A percentile compares a stretch with the other conserved stretches of the same genome.
Evolutionary conservation across 2,329 filamentous ascomycete genomes (phyloP).

Genomic region (Phaeosphaeria sp.): DNA sequence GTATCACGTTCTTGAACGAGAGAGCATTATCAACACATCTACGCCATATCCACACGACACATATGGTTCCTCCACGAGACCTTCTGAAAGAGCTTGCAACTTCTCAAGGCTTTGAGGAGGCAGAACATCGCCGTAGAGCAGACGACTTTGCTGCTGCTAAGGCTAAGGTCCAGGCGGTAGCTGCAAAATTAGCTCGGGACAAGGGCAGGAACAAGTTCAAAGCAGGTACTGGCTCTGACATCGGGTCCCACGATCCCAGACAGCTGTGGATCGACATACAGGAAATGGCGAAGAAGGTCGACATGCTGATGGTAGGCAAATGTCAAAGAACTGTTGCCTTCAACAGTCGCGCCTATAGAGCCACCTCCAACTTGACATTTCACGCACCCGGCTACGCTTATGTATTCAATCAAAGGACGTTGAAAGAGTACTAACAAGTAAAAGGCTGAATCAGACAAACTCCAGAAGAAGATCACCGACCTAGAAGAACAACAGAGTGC

Average conservation of each 20-base stretch:
- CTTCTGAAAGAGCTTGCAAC: conserved; percentile 1
- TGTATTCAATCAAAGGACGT: background rate
- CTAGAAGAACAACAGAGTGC: conserved; percentile 37
- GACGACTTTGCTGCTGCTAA: background rate
- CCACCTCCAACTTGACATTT: background rate
- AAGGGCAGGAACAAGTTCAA: background rate
- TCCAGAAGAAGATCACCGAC: conserved; percentile 41
- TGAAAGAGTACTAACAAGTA: conserved; percentile 6
- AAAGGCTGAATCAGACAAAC: conserved; percentile 39
- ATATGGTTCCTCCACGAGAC: background rate
- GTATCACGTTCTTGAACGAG: background rate
- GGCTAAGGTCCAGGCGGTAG: background rate
- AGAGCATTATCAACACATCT: background rate
- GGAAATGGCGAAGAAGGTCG: background rate
- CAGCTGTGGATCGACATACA: background rate
- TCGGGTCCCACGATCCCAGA: background rate
- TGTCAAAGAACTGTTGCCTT: background rate
- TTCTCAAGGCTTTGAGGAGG: background rate
- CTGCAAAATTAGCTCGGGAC: background rate
- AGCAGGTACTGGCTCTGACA: background rate
- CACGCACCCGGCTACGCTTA: background rate
- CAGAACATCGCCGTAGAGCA: background rate
- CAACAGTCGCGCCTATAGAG: background rate
- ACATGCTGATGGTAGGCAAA: conserved; percentile 1
- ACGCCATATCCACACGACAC: background rate